Evolutionary conservation across 805 yeast species (phyloP), one percentile per base, ranked within the genome.

Genomic region (Candida dajiaensis): DNA sequence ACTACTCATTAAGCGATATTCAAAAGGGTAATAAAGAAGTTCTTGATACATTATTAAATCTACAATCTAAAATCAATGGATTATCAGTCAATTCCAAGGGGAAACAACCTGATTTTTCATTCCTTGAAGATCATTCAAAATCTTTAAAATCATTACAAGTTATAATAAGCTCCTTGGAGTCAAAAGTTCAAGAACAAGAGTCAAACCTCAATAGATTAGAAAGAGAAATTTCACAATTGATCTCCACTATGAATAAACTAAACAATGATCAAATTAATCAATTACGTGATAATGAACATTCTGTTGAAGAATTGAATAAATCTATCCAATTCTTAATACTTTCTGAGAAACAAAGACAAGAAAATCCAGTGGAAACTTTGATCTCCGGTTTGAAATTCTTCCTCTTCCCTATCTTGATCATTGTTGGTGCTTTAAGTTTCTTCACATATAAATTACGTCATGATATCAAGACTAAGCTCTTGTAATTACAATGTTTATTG

Each of bases 391-490:
- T 64, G 42, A 63, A 59, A 42, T 56, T 49, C 16, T 46, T 64
- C 23, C 52, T 64, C 16, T 38, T 61, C 11, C 57, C 65, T 18
- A 48, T 62, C 20, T 44, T 63, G 36, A 16, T 59, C 7, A 45
- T 54, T 5, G 49, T 57, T 23, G 51, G 71, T 4, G 63, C 70
- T 1, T 65, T 79, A 46, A 68, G 74, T 18, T 61, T 73, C 31
- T 67, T 77, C 50, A 71, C 79, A 20, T 74, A 72, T 59, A 71
- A 78, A 57, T 64, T 81, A 38, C 76, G 85, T 65, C 77, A 70
- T 51, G 86, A 81, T 51, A 78, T 81, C 47, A 81, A 78, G 54
- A 68, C 83, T 9, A 81, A 81, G 52, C 67, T 81, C 40, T 68
- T 81, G 47, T 80, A 59, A 64, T 25, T 29, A n/a, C 12, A 7